Conservation (phyloP, 805 yeast species). For the Candida arabinofermentans region DNA sequence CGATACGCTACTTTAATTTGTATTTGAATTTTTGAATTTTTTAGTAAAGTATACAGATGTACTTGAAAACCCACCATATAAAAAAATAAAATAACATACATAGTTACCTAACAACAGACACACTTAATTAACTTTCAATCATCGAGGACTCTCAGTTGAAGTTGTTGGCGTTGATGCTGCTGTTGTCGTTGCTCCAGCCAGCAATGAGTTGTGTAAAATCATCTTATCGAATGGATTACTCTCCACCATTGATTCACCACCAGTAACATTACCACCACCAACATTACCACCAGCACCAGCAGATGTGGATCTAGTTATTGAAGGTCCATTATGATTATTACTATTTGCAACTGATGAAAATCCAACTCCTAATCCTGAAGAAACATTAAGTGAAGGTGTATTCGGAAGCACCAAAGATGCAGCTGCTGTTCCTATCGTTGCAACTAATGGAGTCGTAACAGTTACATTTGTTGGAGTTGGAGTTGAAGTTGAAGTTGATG, state of each 20-base stretch:
- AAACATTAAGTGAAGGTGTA: slow-evolving; percentile 12
- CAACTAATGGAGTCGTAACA: slow-evolving; percentile 34
- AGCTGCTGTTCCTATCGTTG: slow-evolving; percentile 33
- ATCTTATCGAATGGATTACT: slow-evolving; percentile 24
- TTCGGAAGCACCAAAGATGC: slow-evolving; percentile 33
- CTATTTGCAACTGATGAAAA: not conserved
- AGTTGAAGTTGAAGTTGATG: not conserved
- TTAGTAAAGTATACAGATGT: too few species aligned
- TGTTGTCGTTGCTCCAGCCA: not conserved
- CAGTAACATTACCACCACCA: not conserved
- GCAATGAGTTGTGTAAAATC: slow-evolving; percentile 5
- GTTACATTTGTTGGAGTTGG: slow-evolving; percentile 6
- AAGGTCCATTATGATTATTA: not conserved
- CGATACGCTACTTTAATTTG: too few species aligned
- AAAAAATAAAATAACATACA: too few species aligned
- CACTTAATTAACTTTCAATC: too few species aligned
- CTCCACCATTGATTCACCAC: slow-evolving; percentile 8
- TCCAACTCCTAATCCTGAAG: not conserved
- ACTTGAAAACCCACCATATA: too few species aligned
- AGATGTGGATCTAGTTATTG: not conserved
- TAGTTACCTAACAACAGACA: too few species aligned
- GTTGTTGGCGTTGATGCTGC: too few species aligned
- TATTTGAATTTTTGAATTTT: too few species aligned
- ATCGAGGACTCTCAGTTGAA: too few species aligned
- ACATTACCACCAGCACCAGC: not conserved